A percentile compares a stretch with the other conserved stretches of the same genome.
phyloP scores from a whole-genome alignment of 2,329 filamentous ascomycete species.

The Botrytis tulipae region DNA sequence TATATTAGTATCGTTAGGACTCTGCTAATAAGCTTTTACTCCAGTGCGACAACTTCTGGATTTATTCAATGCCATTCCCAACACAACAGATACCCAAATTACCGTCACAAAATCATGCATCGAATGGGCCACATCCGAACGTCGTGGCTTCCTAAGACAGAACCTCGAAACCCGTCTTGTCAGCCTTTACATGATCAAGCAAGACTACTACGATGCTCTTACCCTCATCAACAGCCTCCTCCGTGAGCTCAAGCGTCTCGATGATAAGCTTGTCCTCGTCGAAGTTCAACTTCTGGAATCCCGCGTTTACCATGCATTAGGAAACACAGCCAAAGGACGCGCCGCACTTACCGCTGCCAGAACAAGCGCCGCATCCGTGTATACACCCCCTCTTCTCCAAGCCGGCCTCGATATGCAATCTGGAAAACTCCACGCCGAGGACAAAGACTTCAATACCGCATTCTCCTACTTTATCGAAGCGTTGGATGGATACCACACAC shows the following conservation, averaged over 20 bases:
- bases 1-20: background rate
- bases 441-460: slow-evolving; percentile 98
- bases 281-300: slow-evolving; percentile 98
- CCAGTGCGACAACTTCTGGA: slow-evolving; percentile 94
- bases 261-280: slow-evolving; percentile 96
- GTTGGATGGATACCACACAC: slow-evolving; percentile 91
- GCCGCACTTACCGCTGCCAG: slow-evolving; percentile 91
- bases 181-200: slow-evolving; percentile 91
- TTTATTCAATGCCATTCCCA: slow-evolving; percentile 88
- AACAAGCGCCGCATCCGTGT: slow-evolving; percentile 93
- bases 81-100: slow-evolving; percentile 92
- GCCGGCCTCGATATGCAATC: slow-evolving; percentile 99
- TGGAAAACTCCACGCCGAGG: slow-evolving; percentile 97
- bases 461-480: slow-evolving; percentile 99
- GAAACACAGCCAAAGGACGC: slow-evolving; percentile 93
- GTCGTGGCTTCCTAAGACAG: slow-evolving; percentile 93
- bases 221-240: slow-evolving; percentile 95
- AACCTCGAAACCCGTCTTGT: slow-evolving; percentile 97
- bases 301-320: slow-evolving; percentile 92
- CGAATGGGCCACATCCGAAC: slow-evolving; percentile 96
- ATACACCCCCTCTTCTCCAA: slow-evolving; percentile 92
- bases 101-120: slow-evolving; percentile 97
- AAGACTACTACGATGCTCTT: slow-evolving; percentile 94
- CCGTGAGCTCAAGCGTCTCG: slow-evolving; percentile 93
- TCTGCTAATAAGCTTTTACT: slow-evolving; percentile 17